Evolutionary conservation across 2,329 filamentous ascomycete species (phyloP).

Genomic region (Aspergillus sp.): DNA sequence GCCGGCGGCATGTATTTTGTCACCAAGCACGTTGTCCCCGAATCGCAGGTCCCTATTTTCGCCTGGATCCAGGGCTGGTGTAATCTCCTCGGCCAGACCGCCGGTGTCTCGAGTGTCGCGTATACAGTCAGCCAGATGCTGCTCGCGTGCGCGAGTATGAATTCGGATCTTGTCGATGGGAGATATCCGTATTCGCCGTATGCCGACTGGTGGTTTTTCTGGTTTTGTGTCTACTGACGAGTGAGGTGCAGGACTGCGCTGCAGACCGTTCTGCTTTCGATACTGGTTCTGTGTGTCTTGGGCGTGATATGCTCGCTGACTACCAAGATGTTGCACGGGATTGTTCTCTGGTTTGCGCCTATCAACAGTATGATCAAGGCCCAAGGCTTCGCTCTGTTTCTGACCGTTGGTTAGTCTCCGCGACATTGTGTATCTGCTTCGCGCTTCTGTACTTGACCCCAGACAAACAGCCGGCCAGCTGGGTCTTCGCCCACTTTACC

Average conservation of each 20-base stretch:
- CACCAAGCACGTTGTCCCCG: slow-evolving; percentile 55
- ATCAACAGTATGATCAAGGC: slow-evolving; percentile 45
- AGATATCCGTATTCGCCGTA: slow-evolving; percentile 50
- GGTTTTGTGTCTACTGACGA: slow-evolving; percentile 6
- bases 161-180: slow-evolving; percentile 43
- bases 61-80: slow-evolving; percentile 60
- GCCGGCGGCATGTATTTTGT: slow-evolving; percentile 62
- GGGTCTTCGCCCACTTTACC: slow-evolving; percentile 53
- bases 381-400: neutral
- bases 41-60: slow-evolving; percentile 52
- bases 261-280: slow-evolving; percentile 50
- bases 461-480: slow-evolving; percentile 48
- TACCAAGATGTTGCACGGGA: slow-evolving; percentile 49
- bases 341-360: slow-evolving; percentile 57
- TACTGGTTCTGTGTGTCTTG: slow-evolving; percentile 46
- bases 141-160: slow-evolving; percentile 53
- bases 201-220: slow-evolving; percentile 12
- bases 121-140: slow-evolving; percentile 58
- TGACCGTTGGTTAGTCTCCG: slow-evolving; percentile 36
- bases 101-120: slow-evolving; percentile 52
- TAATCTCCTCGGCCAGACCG: slow-evolving; percentile 56
- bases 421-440: slow-evolving; percentile 52
- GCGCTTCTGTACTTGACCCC: slow-evolving; percentile 50
- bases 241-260: slow-evolving; percentile 41
- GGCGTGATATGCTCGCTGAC: slow-evolving; percentile 55